Conservation (phyloP, 805 yeast genomes). For the Candida odintsovae region DNA sequence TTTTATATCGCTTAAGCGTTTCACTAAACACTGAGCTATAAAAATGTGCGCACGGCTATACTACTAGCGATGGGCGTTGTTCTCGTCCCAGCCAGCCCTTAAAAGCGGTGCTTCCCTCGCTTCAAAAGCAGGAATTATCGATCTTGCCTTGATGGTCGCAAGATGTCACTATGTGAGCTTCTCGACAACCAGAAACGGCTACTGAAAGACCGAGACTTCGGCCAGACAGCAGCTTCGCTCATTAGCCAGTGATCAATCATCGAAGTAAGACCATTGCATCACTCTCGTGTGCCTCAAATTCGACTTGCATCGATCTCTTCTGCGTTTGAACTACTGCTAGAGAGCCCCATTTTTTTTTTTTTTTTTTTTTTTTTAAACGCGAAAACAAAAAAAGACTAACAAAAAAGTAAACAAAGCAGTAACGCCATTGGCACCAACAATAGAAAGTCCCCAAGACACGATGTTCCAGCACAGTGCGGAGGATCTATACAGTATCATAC, state of each 20-base stretch:
- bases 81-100: slow-evolving; percentile 1
- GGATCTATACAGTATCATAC: slow-evolving; percentile 7
- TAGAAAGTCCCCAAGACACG: neutral
- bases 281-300: no score
- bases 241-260: no score
- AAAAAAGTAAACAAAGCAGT: slow-evolving; percentile 7
- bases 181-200: neutral
- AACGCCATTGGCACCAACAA: neutral
- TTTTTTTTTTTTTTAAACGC: neutral
- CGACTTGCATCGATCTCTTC: no score
- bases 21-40: neutral
- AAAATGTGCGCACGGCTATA: neutral
- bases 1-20: neutral
- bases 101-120: neutral
- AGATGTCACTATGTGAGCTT: neutral
- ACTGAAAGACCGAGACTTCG: neutral
- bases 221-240: neutral
- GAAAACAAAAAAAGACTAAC: neutral
- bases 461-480: slow-evolving; percentile 18
- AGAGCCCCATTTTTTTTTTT: neutral
- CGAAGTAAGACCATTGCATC: no score
- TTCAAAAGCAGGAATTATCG: neutral
- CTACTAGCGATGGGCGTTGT: neutral
- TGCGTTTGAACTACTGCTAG: no score
- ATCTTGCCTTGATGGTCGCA: neutral